phyloP scores from a whole-genome alignment of 257 asterid species.

The Cynanchum wilfordii region DNA sequence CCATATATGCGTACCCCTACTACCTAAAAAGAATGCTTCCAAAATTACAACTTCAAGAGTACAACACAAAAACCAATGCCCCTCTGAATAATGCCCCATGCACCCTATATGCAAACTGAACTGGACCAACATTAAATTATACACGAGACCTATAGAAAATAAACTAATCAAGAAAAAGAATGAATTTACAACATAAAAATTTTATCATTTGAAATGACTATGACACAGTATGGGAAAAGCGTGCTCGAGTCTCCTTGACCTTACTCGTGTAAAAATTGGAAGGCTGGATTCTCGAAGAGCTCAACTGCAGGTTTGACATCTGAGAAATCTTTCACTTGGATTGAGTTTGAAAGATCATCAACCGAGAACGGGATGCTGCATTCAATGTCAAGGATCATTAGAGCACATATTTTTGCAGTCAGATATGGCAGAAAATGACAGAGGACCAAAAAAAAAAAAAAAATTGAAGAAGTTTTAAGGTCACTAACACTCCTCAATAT shows the following conservation, averaged over 20 bases:
- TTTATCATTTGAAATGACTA: constrained; percentile 8
- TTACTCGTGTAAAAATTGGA: constrained; percentile 78
- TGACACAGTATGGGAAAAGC: constrained; percentile 11
- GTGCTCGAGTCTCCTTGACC: constrained; percentile 30
- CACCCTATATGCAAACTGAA: constrained; percentile 15
- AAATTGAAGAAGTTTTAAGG: no score
- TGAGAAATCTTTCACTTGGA: constrained; percentile 72
- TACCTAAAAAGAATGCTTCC: constrained; percentile 17
- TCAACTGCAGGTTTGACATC: constrained; percentile 74
- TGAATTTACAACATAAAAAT: constrained; percentile 45
- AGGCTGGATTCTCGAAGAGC: constrained; percentile 73
- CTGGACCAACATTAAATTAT: constrained; percentile 19
- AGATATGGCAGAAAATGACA: background rate
- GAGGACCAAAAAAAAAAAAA: background rate
- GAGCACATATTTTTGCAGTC: background rate
- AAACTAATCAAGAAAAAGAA: constrained; percentile 21
- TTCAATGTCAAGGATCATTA: background rate
- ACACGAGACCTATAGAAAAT: constrained; percentile 25
- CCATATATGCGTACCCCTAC: constrained; percentile 13
- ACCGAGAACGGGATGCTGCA: constrained; percentile 94
- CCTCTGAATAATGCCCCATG: background rate
- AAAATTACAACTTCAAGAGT: background rate
- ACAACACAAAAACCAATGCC: background rate
- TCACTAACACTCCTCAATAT: no score
- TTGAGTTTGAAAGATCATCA: constrained; percentile 70